Conservation (phyloP, 2,329 filamentous ascomycete genomes). For the Trichoderma simmonsii region DNA sequence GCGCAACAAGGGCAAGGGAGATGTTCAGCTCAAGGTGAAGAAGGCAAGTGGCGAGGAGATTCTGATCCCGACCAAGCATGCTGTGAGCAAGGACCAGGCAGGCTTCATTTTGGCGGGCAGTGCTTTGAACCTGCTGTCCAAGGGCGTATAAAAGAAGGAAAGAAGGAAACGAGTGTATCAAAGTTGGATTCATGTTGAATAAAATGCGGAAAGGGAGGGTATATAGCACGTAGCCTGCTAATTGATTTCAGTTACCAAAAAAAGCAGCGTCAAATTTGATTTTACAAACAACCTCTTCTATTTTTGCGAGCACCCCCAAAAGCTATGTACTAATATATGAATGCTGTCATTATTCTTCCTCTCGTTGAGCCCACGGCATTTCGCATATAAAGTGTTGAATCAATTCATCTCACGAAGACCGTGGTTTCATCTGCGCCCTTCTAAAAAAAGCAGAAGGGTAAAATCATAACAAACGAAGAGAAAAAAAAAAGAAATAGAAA, state of each 20-base stretch:
- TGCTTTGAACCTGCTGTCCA: conserved; percentile 84
- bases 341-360: background rate
- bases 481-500: background rate
- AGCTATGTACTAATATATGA: background rate
- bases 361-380: background rate
- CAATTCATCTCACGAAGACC: background rate
- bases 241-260: background rate
- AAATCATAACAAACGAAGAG: background rate
- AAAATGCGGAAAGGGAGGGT: background rate
- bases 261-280: no score
- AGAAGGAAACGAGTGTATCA: background rate
- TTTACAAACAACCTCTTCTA: background rate
- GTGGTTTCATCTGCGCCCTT: background rate
- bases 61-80: conserved; percentile 76
- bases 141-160: conserved; percentile 37
- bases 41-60: conserved; percentile 60
- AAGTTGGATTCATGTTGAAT: background rate
- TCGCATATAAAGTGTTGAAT: background rate
- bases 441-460: background rate
- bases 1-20: conserved; percentile 70
- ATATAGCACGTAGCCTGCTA: background rate
- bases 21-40: conserved; percentile 68
- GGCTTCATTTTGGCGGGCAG: conserved; percentile 90
- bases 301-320: background rate
- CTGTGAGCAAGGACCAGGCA: conserved; percentile 84